A percentile compares a stretch with the other conserved stretches of the same genome.
Conservation (phyloP, 2,329 filamentous ascomycete species). For the Pseudogymnoascus verrucosus region DNA sequence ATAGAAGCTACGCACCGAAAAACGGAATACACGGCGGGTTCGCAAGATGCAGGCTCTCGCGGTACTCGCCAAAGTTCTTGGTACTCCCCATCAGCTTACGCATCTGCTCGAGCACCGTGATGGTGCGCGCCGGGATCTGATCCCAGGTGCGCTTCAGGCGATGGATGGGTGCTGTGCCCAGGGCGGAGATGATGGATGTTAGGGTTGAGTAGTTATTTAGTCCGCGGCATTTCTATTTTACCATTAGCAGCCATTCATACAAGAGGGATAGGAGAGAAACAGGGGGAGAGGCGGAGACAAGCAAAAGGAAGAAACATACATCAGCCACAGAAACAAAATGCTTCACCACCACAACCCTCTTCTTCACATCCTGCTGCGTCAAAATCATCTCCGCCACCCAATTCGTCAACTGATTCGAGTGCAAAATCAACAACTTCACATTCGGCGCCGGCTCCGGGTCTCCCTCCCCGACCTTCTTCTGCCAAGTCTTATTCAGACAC, state of each 20-base stretch:
- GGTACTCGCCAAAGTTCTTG: slow-evolving; percentile 96
- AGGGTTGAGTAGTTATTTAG: slow-evolving; percentile 97
- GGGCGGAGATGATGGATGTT: slow-evolving; percentile 93
- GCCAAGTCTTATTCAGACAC: slow-evolving; percentile 97
- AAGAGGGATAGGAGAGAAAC: not conserved
- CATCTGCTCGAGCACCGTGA: slow-evolving; percentile 77
- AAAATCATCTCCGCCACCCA: slow-evolving; percentile 99
- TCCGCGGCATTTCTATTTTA: slow-evolving; percentile 71
- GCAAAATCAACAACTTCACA: slow-evolving; percentile 90
- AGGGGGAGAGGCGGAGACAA: not conserved
- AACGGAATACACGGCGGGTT: slow-evolving; percentile 98
- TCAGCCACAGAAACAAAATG: slow-evolving; percentile 96
- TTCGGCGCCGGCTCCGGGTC: slow-evolving; percentile 84
- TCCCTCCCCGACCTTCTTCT: slow-evolving; percentile 80
- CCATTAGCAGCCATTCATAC: slow-evolving; percentile 24
- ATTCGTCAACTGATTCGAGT: slow-evolving; percentile 98
- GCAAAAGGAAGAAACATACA: slow-evolving; percentile 46
- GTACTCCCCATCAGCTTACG: slow-evolving; percentile 91
- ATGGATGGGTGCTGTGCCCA: slow-evolving; percentile 90
- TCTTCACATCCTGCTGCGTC: slow-evolving; percentile 88
- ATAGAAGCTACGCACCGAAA: slow-evolving; percentile 39
- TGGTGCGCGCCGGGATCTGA: slow-evolving; percentile 80
- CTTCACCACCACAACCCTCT: slow-evolving; percentile 94
- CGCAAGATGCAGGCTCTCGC: slow-evolving; percentile 82
- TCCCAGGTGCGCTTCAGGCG: slow-evolving; percentile 91